A percentile compares a stretch with the other conserved stretches of the same genome.
Conservation (phyloP, 371 early-diverging fungal species). For the Lichtheimia corymbifera region DNA sequence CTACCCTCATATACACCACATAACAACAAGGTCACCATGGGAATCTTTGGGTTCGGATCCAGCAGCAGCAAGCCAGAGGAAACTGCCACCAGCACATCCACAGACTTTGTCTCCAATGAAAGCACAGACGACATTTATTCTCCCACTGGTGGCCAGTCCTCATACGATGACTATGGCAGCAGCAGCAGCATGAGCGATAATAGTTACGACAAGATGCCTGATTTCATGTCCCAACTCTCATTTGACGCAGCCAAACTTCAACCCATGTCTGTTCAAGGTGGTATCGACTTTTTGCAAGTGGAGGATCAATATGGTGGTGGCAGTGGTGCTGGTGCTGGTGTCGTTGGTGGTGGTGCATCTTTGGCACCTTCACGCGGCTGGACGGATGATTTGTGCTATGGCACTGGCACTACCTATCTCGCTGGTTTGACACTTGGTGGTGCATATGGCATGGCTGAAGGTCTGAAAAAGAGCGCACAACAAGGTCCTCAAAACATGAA, state of each 20-base stretch:
- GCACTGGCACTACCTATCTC: conserved; percentile 82
- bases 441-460: conserved; percentile 79
- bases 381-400: conserved; percentile 87
- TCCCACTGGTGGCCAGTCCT: conserved; percentile 19
- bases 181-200: conserved; percentile 24
- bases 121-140: conserved; percentile 31
- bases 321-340: conserved; percentile 26
- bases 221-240: conserved; percentile 53
- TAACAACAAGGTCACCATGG: conserved; percentile 15
- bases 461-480: conserved; percentile 61
- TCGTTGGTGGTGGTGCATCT: conserved; percentile 32
- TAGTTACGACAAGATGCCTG: conserved; percentile 53
- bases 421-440: conserved; percentile 81
- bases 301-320: conserved; percentile 41
- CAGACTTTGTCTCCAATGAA: conserved; percentile 10
- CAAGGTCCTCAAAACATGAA: conserved; percentile 58
- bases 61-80: conserved; percentile 12
- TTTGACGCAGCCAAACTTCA: conserved; percentile 58
- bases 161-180: conserved; percentile 12
- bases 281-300: conserved; percentile 63
- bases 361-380: conserved; percentile 77
- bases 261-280: conserved; percentile 59
- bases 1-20: not conserved
- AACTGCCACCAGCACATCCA: conserved; percentile 3
- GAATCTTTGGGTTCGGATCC: conserved; percentile 32